Evolutionary conservation across 2,329 filamentous ascomycete species (phyloP).

Genomic region (Didymella sp.): DNA sequence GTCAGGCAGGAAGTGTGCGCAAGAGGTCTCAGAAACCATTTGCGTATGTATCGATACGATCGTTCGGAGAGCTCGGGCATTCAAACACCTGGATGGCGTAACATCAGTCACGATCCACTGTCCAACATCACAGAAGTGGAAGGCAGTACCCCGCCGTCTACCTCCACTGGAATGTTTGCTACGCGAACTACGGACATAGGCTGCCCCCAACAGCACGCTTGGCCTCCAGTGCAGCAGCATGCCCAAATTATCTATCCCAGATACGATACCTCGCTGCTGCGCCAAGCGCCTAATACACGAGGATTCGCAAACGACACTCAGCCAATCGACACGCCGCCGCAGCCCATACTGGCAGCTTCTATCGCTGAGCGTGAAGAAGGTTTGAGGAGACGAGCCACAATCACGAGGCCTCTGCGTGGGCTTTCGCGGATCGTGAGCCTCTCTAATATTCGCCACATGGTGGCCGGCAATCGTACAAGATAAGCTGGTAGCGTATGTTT

Average conservation of each 20-base stretch:
- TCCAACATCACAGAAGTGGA: background rate
- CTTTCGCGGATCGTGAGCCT: background rate
- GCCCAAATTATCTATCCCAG: background rate
- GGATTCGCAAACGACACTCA: slow-evolving; percentile 1
- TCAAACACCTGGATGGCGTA: background rate
- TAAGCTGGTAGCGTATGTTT: background rate
- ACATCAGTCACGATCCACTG: background rate
- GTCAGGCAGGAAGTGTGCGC: background rate
- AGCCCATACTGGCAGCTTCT: background rate
- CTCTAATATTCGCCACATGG: background rate
- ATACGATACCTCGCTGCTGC: background rate
- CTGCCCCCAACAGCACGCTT: background rate
- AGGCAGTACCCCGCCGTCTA: background rate
- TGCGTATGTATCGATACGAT: background rate
- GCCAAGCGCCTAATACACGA: background rate
- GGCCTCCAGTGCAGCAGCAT: background rate
- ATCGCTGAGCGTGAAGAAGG: background rate
- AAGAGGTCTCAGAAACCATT: background rate
- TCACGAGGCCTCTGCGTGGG: no score
- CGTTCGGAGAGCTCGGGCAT: background rate
- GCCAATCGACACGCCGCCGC: background rate
- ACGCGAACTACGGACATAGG: background rate
- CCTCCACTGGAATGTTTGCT: background rate
- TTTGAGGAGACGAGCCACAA: background rate
- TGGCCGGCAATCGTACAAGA: background rate